Conservation (phyloP, 768 basidiomycete species). For the Mycena metata region DNA sequence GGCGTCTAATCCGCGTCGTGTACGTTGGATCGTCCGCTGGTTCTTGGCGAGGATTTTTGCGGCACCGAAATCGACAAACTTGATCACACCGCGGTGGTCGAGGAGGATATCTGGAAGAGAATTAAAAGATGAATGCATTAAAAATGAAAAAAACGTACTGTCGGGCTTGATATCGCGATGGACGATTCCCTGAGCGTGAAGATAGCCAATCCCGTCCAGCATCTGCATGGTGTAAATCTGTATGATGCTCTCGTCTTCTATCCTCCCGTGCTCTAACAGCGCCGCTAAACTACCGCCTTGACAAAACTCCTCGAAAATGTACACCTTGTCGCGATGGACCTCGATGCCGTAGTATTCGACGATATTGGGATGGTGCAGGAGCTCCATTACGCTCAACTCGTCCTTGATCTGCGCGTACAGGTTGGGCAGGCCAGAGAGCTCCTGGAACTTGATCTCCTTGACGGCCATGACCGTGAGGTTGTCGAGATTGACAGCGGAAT, state of each 20-base stretch:
- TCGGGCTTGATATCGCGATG: conserved; percentile 99
- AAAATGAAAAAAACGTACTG: conserved; percentile 70
- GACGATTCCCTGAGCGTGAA: conserved; percentile 92
- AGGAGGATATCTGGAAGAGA: conserved; percentile 86
- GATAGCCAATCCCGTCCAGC: conserved; percentile 92
- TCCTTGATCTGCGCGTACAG: conserved; percentile 95
- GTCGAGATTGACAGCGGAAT: conserved; percentile 96
- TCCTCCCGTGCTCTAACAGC: conserved; percentile 90
- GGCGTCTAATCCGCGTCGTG: conserved; percentile 69
- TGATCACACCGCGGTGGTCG: conserved; percentile 91
- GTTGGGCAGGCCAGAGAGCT: conserved; percentile 88
- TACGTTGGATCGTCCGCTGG: conserved; percentile 82
- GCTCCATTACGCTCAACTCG: conserved; percentile 97
- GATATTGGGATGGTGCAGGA: conserved; percentile 96
- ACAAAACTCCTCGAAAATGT: conserved; percentile 99
- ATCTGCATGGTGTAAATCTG: conserved; percentile 98
- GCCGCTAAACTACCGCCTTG: conserved; percentile 94
- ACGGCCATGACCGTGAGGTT: conserved; percentile 98
- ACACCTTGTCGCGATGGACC: conserved; percentile 98
- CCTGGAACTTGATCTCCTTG: conserved; percentile 98
- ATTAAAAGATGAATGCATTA: conserved; percentile 17
- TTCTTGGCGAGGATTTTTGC: conserved; percentile 96
- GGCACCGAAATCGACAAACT: conserved; percentile 97
- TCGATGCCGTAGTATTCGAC: conserved; percentile 99
- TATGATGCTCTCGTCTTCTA: conserved; percentile 96